A percentile compares a stretch with the other conserved stretches of the same genome.
These are phyloP conservation scores for Thelonectria olida DNA, from an alignment of 2,329 filamentous ascomycete genomes.

Conservation along the genomic window DNA sequence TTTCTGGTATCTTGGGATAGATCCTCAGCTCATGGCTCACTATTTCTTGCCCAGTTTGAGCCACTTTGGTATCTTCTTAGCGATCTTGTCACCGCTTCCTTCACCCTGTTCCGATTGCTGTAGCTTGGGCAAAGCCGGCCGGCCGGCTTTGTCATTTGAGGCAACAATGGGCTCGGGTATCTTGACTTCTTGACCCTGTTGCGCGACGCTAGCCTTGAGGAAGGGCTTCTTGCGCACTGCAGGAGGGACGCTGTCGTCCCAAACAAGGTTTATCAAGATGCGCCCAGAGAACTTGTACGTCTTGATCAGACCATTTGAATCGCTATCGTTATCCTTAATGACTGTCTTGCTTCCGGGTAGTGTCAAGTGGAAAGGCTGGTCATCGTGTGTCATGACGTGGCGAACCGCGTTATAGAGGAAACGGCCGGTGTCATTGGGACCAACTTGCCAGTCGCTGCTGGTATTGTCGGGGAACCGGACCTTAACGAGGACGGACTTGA, in stretches of 20 bases:
- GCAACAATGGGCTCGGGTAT: slow-evolving; percentile 64
- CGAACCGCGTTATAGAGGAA: slow-evolving; percentile 80
- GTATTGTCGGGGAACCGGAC: slow-evolving; percentile 90
- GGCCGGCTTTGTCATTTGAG: slow-evolving; percentile 50
- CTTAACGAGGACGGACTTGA: slow-evolving; percentile 77
- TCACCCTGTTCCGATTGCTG: slow-evolving; percentile 48
- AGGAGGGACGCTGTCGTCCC: slow-evolving; percentile 71
- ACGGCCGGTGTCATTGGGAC: slow-evolving; percentile 72
- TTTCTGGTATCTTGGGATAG: not conserved
- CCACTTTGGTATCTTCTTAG: slow-evolving; percentile 81
- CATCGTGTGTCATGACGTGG: slow-evolving; percentile 71
- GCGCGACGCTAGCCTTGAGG: slow-evolving; percentile 65
- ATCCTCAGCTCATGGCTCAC: not conserved
- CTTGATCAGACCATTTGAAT: slow-evolving; percentile 70
- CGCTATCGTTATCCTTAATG: slow-evolving; percentile 57
- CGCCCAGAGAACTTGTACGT: slow-evolving; percentile 76
- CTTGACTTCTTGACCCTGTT: slow-evolving; percentile 72
- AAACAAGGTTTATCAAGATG: slow-evolving; percentile 79
- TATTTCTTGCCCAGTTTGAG: slow-evolving; percentile 78
- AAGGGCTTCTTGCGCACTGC: slow-evolving; percentile 65
- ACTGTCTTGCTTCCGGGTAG: slow-evolving; percentile 64
- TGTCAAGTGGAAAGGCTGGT: slow-evolving; percentile 77
- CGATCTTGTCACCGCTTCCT: slow-evolving; percentile 62
- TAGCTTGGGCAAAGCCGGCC: slow-evolving; percentile 28
- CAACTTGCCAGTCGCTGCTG: slow-evolving; percentile 77